Percentiles rank a stretch among this genome's conserved stretches.
phyloP scores from a whole-genome alignment of 108 stramenopile genomes.

The Asterionellopsis glacialis region DNA sequence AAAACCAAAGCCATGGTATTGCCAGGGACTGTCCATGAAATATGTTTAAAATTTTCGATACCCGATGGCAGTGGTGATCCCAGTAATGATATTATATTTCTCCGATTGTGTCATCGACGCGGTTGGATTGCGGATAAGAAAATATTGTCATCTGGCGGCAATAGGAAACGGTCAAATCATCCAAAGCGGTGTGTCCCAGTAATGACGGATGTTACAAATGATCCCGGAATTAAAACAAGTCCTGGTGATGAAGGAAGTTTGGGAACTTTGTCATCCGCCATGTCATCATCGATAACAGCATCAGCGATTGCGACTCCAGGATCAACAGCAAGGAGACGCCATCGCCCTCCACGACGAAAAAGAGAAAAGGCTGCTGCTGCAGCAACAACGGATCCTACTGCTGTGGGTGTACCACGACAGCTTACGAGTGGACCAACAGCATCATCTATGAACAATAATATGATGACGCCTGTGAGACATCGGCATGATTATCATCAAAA shows the following conservation, averaged over 20 bases:
- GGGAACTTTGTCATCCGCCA: too few species aligned
- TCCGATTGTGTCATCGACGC: conserved; percentile 52
- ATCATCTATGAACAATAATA: too few species aligned
- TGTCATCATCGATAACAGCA: not conserved
- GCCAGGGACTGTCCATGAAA: conserved; percentile 67
- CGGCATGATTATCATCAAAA: too few species aligned
- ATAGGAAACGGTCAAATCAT: conserved; percentile 5
- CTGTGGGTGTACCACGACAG: not conserved
- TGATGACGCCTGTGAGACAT: not conserved
- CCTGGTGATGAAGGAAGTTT: too few species aligned
- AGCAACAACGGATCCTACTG: not conserved
- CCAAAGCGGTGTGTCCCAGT: conserved; percentile 23
- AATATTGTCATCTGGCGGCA: conserved; percentile 11
- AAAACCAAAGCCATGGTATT: conserved; percentile 47
- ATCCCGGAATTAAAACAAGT: too few species aligned
- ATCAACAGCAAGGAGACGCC: not conserved
- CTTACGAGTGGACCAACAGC: too few species aligned
- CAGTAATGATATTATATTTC: conserved; percentile 17
- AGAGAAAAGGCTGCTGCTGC: conserved; percentile 10
- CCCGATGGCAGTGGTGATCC: too few species aligned
- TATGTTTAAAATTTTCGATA: conserved; percentile 38
- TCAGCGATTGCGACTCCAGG: conserved; percentile 3
- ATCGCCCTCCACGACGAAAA: conserved; percentile 6
- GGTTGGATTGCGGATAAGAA: conserved; percentile 74
- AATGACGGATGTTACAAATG: conserved; percentile 53